These are phyloP conservation scores for Bretschneidera sinensis DNA, from an alignment of 345 rosid species.

Conservation along the genomic window DNA sequence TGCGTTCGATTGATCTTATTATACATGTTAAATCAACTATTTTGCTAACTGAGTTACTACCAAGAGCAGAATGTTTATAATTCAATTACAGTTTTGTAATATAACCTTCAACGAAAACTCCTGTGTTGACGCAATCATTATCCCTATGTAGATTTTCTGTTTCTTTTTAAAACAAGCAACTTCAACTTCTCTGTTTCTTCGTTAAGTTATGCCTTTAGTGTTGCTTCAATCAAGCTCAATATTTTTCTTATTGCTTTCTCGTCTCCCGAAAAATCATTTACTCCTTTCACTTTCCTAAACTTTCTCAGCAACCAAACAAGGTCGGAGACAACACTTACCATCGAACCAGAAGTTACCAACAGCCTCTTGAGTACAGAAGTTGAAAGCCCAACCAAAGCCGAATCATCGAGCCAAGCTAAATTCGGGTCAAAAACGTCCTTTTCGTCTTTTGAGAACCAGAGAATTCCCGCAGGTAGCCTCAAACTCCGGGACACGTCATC, in stretches of 20 bases:
- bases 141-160: background rate
- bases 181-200: background rate
- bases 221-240: no score
- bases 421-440: conserved; percentile 25
- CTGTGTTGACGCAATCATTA: background rate
- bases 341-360: conserved; percentile 66
- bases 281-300: conserved; percentile 1
- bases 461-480: conserved; percentile 62
- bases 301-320: conserved; percentile 3
- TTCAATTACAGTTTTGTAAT: background rate
- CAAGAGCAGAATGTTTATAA: background rate
- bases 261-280: background rate
- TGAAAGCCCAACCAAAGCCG: conserved; percentile 63
- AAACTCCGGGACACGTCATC: conserved; percentile 17
- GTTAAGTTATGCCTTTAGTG: background rate
- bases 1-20: no score
- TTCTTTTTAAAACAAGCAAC: background rate
- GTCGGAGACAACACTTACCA: conserved; percentile 40
- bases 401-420: conserved; percentile 50
- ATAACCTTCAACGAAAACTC: background rate
- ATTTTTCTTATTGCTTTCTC: background rate
- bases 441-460: conserved; percentile 38
- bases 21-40: no score
- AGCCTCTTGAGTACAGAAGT: conserved; percentile 62
- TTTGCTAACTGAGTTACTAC: background rate